phyloP scores from a whole-genome alignment of 495 filamentous ascomycete species.

The Chaetomium tenue region DNA sequence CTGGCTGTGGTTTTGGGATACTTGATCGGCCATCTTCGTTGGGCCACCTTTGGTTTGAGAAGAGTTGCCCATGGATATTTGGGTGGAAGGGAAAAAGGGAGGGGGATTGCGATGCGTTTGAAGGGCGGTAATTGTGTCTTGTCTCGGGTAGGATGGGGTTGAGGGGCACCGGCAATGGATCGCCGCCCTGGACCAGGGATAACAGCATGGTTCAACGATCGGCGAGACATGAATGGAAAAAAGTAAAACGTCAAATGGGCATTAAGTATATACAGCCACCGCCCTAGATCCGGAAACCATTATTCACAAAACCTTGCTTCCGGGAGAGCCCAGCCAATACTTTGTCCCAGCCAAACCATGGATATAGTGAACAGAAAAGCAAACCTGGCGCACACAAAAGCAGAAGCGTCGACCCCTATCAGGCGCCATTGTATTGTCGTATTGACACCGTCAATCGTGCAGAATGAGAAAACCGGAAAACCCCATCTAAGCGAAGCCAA shows the following conservation, averaged over 20 bases:
- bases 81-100: too few relatives aligned
- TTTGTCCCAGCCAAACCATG: constrained; percentile 6
- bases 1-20: too few relatives aligned
- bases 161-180: not conserved
- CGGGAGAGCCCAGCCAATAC: not conserved
- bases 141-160: not conserved
- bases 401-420: constrained; percentile 26
- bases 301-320: not conserved
- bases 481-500: constrained; percentile 30
- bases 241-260: not conserved
- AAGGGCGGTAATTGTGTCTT: too few relatives aligned
- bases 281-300: not conserved
- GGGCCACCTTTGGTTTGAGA: too few relatives aligned
- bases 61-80: too few relatives aligned
- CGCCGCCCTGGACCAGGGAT: not conserved
- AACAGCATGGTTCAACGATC: not conserved
- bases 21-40: too few relatives aligned
- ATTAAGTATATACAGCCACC: constrained; percentile 8
- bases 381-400: constrained; percentile 16
- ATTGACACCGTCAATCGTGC: constrained; percentile 26
- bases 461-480: constrained; percentile 16
- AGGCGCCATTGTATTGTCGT: constrained; percentile 16
- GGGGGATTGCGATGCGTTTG: too few relatives aligned
- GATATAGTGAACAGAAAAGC: constrained; percentile 10
- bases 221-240: not conserved